Evolutionary conservation across 768 basidiomycete genomes (phyloP), one percentile per base, ranked within the genome.

Genomic region (Termitomyces sp.): DNA sequence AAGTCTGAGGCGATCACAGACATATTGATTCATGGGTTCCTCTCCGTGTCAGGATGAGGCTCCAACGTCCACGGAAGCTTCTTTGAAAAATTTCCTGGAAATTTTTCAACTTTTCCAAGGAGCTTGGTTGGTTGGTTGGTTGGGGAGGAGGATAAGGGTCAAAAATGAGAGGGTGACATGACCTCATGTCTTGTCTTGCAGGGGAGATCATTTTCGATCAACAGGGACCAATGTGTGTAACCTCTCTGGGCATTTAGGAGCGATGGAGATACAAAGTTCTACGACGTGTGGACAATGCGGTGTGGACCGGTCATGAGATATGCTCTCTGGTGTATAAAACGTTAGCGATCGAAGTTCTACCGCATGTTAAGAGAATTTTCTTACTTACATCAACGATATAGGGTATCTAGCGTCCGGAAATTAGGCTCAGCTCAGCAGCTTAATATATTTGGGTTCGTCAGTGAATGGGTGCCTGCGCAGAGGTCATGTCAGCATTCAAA

Each of bases 1-100:
- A 22, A 22, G 55, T 32, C 32, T 20, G 46, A 44, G 35, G 40
- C 36, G 56, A 64, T 64, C 63, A 54, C 20, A 52, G 57, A 59
- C 62, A 59, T 55, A 44, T 32, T 44, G 24, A n/a, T 5, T 42
- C 28, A 33, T 33, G 35, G 33, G 5, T 0, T 18, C 11, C 39
- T 18, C 33, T 35, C 15, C 16, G 36, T 22, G 16, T 5, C 36
- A 53, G 20, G 20, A 36, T 4, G 16, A 18, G 38, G 39, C 39
- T 28, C 39, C 51, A 52, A 20, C 33, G 2, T 20, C 52, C 22
- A 22, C 36, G 22, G 32, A 22, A 28, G 15, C 24, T 39, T 55
- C 38, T 6, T 24, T 20, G 15, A 35, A 38, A 22, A 7, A 5
- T 39, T 54, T 49, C 48, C 28, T 28, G 15, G 28, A 4, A 28